Conservation (phyloP, 2,329 filamentous ascomycete species). For the Elsinoe fawcettii region DNA sequence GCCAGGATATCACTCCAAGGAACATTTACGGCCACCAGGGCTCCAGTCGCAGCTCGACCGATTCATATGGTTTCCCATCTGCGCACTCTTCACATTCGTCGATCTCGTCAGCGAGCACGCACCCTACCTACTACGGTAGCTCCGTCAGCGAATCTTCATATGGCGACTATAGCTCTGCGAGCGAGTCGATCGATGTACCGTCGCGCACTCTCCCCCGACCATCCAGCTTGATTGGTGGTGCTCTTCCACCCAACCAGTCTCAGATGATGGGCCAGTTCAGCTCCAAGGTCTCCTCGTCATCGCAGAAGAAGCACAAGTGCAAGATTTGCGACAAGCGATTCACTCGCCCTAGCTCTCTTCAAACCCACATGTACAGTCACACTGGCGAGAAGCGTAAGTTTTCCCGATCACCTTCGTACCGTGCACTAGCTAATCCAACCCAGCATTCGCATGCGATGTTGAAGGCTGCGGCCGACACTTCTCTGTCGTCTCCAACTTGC, state of each 20-base stretch:
- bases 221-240: slow-evolving; percentile 53
- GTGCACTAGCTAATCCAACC: slow-evolving; percentile 20
- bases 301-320: slow-evolving; percentile 99
- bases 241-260: slow-evolving; percentile 73
- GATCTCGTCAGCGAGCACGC: slow-evolving; percentile 74
- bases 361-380: slow-evolving; percentile 98
- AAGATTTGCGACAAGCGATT: slow-evolving; percentile 98
- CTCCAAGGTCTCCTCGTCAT: slow-evolving; percentile 89
- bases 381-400: slow-evolving; percentile 94
- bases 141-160: slow-evolving; percentile 73
- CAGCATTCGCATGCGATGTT: slow-evolving; percentile 89
- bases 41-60: slow-evolving; percentile 61
- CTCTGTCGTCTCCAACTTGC: slow-evolving; percentile 91
- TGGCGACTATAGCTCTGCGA: slow-evolving; percentile 89
- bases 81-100: slow-evolving; percentile 81
- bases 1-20: slow-evolving; percentile 79
- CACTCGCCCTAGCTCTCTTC: slow-evolving; percentile 84
- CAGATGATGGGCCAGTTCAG: slow-evolving; percentile 99
- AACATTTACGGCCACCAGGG: slow-evolving; percentile 72
- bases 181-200: slow-evolving; percentile 72
- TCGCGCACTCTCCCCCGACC: slow-evolving; percentile 80
- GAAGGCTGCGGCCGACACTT: slow-evolving; percentile 94
- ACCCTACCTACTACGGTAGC: slow-evolving; percentile 75
- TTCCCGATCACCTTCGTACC: not conserved
- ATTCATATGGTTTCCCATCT: slow-evolving; percentile 87